A percentile compares a stretch with the other conserved stretches of the same genome.
Conservation (phyloP, 2,329 filamentous ascomycete species). For the Neurospora sp. region DNA sequence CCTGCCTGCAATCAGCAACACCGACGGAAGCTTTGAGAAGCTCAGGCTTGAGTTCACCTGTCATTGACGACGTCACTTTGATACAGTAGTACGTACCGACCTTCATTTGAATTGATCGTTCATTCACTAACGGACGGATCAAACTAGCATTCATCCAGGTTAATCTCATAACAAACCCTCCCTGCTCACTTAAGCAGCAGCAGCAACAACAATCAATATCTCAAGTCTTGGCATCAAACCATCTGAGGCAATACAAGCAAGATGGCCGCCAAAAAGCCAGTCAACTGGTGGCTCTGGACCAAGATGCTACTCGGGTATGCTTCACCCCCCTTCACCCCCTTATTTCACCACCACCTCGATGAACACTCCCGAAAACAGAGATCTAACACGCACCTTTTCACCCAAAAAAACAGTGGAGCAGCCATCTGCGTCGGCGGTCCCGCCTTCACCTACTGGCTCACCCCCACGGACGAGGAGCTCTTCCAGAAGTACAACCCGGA, state of each 20-base stretch:
- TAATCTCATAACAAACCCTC: neutral
- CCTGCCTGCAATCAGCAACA: neutral
- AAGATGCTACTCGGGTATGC: constrained; percentile 66
- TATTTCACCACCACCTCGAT: no score
- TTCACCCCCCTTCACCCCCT: neutral
- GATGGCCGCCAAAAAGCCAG: constrained; percentile 32
- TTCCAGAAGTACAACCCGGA: constrained; percentile 91
- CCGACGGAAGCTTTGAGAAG: neutral
- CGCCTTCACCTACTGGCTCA: constrained; percentile 67
- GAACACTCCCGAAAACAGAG: neutral
- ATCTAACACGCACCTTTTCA: constrained; percentile 5
- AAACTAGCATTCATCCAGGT: no score
- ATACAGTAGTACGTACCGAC: neutral
- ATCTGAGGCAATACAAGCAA: neutral
- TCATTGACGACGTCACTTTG: neutral
- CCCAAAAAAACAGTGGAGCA: constrained; percentile 49
- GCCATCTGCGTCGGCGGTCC: constrained; percentile 74
- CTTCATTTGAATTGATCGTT: neutral
- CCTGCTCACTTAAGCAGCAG: neutral
- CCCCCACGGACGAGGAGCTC: constrained; percentile 83
- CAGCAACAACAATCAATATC: neutral
- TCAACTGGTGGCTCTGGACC: constrained; percentile 48
- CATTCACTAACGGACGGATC: no score
- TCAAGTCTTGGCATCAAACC: neutral
- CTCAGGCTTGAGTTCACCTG: neutral